Evolutionary conservation across 2,329 filamentous ascomycete species (phyloP).

Genomic region (Fusarium sp.): DNA sequence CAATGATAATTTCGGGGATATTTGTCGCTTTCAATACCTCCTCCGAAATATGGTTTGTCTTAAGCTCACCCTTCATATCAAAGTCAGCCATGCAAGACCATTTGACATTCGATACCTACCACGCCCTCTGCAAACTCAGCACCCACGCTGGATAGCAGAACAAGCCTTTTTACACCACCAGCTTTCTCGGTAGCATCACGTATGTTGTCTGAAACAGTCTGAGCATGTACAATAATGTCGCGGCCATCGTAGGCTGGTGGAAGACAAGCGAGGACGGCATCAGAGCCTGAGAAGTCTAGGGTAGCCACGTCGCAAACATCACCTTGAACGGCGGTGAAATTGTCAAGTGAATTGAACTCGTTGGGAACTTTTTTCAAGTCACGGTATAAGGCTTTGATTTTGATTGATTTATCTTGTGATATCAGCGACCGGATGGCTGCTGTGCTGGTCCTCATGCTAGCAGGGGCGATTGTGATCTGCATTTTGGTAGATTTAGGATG

Average conservation of each 20-base stretch:
- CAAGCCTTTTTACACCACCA: constrained; percentile 49
- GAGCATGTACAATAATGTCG: constrained; percentile 43
- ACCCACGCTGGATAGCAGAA: constrained; percentile 53
- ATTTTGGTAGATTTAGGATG: not conserved
- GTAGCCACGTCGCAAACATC: constrained; percentile 50
- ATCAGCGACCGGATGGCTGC: constrained; percentile 53
- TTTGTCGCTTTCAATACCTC: constrained; percentile 31
- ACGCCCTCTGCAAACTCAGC: constrained; percentile 54
- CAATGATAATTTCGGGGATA: constrained; percentile 50
- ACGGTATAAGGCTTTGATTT: constrained; percentile 52
- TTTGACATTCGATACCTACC: constrained; percentile 38
- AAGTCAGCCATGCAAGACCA: not conserved
- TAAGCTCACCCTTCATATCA: constrained; percentile 56
- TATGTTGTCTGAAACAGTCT: constrained; percentile 50
- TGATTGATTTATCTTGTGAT: not conserved
- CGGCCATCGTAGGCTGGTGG: constrained; percentile 49
- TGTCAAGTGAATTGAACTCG: constrained; percentile 46
- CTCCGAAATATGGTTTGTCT: constrained; percentile 56
- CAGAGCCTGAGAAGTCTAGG: constrained; percentile 52
- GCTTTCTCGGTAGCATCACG: constrained; percentile 49
- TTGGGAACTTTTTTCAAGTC: constrained; percentile 49
- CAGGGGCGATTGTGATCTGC: constrained; percentile 50
- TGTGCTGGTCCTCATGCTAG: constrained; percentile 52
- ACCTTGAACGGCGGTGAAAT: constrained; percentile 51
- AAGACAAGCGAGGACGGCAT: constrained; percentile 53